phyloP scores from a whole-genome alignment of 345 rosid genomes.

The Bruguiera gymnorhiza region DNA sequence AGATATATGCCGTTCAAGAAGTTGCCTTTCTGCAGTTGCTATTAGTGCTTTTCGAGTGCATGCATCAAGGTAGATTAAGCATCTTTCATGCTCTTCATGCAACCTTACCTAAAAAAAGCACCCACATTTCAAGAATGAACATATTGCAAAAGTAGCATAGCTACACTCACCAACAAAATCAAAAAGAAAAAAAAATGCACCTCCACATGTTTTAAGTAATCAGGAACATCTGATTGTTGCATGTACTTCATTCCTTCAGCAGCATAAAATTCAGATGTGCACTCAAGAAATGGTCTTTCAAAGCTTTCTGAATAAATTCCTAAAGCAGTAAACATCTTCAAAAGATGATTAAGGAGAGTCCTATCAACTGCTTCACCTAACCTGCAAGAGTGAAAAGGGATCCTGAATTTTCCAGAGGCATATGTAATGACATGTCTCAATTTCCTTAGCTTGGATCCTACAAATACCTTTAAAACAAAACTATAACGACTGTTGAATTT shows the following conservation, averaged over 20 bases:
- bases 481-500: not conserved
- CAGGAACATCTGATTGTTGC: constrained; percentile 98
- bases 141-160: not conserved
- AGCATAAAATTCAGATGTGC: constrained; percentile 94
- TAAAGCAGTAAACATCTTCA: constrained; percentile 97
- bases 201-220: constrained; percentile 97
- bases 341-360: constrained; percentile 80
- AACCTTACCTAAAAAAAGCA: constrained; percentile 65
- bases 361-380: constrained; percentile 92
- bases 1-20: constrained; percentile 81
- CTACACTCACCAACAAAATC: not conserved
- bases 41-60: constrained; percentile 80
- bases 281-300: constrained; percentile 88
- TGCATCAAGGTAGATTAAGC: constrained; percentile 82
- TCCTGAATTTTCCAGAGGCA: not conserved
- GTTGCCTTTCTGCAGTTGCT: constrained; percentile 80
- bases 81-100: constrained; percentile 96
- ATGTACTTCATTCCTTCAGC: constrained; percentile 95
- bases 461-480: not conserved
- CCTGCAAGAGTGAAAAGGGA: constrained; percentile 41
- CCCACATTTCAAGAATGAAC: constrained; percentile 2
- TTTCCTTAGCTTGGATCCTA: not conserved
- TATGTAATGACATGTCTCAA: not conserved
- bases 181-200: constrained; percentile 34
- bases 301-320: constrained; percentile 93